Evolutionary conservation across 2,329 filamentous ascomycete species (phyloP), one percentile per base, ranked within the genome.

Genomic region (Didymella segeticola): DNA sequence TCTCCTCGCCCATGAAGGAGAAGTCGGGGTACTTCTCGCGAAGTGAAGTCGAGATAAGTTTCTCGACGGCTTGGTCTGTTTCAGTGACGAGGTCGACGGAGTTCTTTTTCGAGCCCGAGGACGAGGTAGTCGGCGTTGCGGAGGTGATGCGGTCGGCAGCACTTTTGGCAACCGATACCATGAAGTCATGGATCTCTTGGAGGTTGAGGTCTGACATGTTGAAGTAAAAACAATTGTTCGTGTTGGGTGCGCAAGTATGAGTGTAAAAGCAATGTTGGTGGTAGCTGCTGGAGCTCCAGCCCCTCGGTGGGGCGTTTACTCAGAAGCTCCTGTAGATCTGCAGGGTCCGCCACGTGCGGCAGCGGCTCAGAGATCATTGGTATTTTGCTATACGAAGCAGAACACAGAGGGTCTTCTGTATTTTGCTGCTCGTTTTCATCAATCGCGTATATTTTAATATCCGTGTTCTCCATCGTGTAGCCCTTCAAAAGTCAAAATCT

Each of bases 11-110:
- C 69, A 75, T 71, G 69, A 75, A 84, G 74, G 76, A 68, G 67
- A 82, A 84, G 47, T 75, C 55, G 0, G 84, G 84, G 65, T 84
- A 87, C 60, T 77, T 79, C 8, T 75, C 65, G 50, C 71, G 75
- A 23, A 87, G 74, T 2, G 75, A 74, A 3, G 75, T 75, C 5
- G 81, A 85, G 33, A 87, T 80, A 70, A 84, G 79, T 19, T 77
- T 79, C 66, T 87, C 84, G 27, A 86, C 84, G 5, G 83, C 84
- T 57, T 79, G 82, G 70, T 87, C 85, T 52, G 84, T 86, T 72
- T 86, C 82, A 7, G 85, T 87, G 15, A 87, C 85, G 27, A 87
- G 78, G 65, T 87, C 84, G 53, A 83, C 83, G 47, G 82, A 79
- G 58, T 82, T 82, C 74, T 80, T 81, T 63, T 82, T 82, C 20